A percentile compares a stretch with the other conserved stretches of the same genome.
Conservation (phyloP, 2,329 filamentous ascomycete species). For the Gnomoniopsis smithogilvyi region DNA sequence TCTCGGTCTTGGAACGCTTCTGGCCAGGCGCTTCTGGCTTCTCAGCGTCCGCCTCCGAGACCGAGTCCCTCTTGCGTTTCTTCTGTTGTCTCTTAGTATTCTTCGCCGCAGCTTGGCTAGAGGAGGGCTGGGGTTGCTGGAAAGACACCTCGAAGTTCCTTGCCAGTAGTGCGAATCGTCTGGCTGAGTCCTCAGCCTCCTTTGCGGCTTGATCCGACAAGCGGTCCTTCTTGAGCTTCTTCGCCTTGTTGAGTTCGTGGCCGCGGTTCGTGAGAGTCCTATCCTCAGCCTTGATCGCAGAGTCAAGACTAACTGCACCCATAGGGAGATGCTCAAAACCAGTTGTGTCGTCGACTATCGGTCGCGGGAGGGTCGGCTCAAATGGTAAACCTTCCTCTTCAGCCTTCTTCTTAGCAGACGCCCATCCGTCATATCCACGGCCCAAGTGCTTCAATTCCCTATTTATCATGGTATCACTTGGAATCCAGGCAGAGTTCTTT, state of each 20-base stretch:
- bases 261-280: conserved; percentile 66
- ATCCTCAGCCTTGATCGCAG: conserved; percentile 55
- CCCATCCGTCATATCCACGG: conserved; percentile 62
- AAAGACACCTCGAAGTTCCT: conserved; percentile 25
- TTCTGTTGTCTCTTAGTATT: conserved; percentile 23
- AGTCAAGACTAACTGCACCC: conserved; percentile 57
- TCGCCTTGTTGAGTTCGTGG: conserved; percentile 76
- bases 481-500: conserved; percentile 84
- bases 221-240: conserved; percentile 68
- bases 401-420: conserved; percentile 60
- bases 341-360: conserved; percentile 46
- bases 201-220: conserved; percentile 59
- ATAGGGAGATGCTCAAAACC: conserved; percentile 52
- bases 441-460: conserved; percentile 70
- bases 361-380: conserved; percentile 39
- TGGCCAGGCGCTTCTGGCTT: conserved; percentile 24
- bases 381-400: conserved; percentile 64
- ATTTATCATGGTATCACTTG: conserved; percentile 82
- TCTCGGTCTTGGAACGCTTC: conserved; percentile 36
- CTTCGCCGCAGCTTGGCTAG: conserved; percentile 17
- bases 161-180: conserved; percentile 29
- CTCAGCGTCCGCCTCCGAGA: conserved; percentile 26
- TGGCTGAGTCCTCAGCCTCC: conserved; percentile 46
- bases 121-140: conserved; percentile 8
- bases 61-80: conserved; percentile 34